A percentile compares a stretch with the other conserved stretches of the same genome.
Conservation (phyloP, 352 stramenopile genomes). For the Phytophthora agathidicida region DNA sequence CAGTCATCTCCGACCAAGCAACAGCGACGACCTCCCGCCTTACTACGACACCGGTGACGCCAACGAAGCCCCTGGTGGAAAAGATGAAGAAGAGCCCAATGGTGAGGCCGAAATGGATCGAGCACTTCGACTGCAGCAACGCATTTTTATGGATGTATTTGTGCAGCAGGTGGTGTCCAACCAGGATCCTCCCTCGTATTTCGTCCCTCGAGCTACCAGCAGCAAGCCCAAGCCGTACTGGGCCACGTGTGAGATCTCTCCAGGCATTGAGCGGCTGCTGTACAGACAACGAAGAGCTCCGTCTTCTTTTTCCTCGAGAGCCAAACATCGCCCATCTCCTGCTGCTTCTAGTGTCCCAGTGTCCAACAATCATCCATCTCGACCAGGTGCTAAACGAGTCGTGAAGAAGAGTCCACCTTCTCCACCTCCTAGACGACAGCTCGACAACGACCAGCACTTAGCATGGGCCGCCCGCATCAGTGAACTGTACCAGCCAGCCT, state of each 20-base stretch:
- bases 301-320: too few relatives aligned
- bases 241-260: slow-evolving; percentile 28
- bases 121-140: slow-evolving; percentile 57
- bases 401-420: slow-evolving; percentile 2
- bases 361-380: not conserved
- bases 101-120: slow-evolving; percentile 25
- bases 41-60: slow-evolving; percentile 14
- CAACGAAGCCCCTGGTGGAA: slow-evolving; percentile 12
- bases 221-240: slow-evolving; percentile 21
- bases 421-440: slow-evolving; percentile 14
- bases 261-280: slow-evolving; percentile 32
- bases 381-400: slow-evolving; percentile 4
- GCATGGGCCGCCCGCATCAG: slow-evolving; percentile 65
- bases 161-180: slow-evolving; percentile 52
- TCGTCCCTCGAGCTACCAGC: slow-evolving; percentile 1
- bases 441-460: slow-evolving; percentile 52
- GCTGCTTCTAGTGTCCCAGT: slow-evolving; percentile 5
- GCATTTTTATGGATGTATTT: slow-evolving; percentile 60
- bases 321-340: slow-evolving; percentile 1
- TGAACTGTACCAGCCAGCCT: slow-evolving; percentile 51
- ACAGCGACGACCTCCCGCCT: slow-evolving; percentile 1
- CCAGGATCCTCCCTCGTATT: slow-evolving; percentile 15
- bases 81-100: not conserved
- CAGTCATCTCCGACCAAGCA: not conserved
- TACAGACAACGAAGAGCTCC: slow-evolving; percentile 30